Percentiles rank a stretch among this genome's conserved stretches.
These are phyloP conservation scores for Cordyceps militaris DNA, from an alignment of 2,329 filamentous ascomycete species.

Conservation along the genomic window DNA sequence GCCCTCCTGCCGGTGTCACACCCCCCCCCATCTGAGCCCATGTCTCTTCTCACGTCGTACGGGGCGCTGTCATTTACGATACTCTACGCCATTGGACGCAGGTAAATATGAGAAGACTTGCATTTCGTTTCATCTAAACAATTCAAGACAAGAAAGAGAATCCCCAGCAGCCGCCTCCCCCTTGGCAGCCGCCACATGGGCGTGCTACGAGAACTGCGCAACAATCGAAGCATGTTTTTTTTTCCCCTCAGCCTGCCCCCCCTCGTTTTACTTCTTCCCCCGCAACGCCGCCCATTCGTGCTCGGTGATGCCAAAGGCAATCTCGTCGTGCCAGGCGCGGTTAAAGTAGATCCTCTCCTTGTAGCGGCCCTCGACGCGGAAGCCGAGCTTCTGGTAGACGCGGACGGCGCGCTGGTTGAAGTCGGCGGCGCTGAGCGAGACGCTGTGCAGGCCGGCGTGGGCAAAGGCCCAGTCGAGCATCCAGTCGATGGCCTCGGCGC, in stretches of 20 bases:
- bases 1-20: no score
- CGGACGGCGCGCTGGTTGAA: slow-evolving; percentile 35
- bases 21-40: neutral
- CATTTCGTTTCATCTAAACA: neutral
- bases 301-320: slow-evolving; percentile 31
- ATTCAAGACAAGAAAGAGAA: neutral
- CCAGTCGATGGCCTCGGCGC: slow-evolving; percentile 40
- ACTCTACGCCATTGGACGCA: neutral
- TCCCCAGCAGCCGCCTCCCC: neutral
- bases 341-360: slow-evolving; percentile 29
- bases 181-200: neutral
- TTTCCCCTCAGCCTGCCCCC: neutral
- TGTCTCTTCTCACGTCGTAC: slow-evolving; percentile 1
- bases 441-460: slow-evolving; percentile 35
- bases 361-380: slow-evolving; percentile 34
- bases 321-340: slow-evolving; percentile 29
- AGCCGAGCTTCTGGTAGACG: slow-evolving; percentile 39
- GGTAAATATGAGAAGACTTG: neutral
- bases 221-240: neutral
- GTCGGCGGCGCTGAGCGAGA: slow-evolving; percentile 32
- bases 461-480: slow-evolving; percentile 39
- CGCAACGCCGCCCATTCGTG: slow-evolving; percentile 26
- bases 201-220: no score
- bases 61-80: neutral
- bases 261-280: neutral